Conservation (phyloP, 2,329 filamentous ascomycete species). For the Ophiostoma ips region DNA sequence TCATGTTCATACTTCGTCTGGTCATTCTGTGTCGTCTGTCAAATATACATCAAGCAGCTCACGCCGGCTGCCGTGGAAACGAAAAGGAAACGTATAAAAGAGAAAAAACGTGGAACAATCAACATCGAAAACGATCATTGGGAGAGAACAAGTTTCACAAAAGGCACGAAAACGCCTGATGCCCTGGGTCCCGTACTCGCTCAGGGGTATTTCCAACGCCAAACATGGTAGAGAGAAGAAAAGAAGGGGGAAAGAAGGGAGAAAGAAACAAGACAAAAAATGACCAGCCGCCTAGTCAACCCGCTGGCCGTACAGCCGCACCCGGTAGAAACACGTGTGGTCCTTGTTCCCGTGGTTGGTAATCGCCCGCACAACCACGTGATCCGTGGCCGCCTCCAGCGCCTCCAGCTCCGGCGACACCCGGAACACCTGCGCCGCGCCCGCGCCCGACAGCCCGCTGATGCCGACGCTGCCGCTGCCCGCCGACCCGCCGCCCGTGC, state of each 20-base stretch:
- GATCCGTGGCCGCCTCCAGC: slow-evolving; percentile 34
- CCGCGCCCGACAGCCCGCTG: slow-evolving; percentile 4
- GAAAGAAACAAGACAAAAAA: not conserved
- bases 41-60: not conserved
- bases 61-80: not conserved
- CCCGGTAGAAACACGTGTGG: slow-evolving; percentile 53
- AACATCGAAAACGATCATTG: not conserved
- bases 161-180: not conserved
- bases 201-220: slow-evolving; percentile 2
- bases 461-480: not conserved
- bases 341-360: slow-evolving; percentile 43
- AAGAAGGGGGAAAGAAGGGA: not conserved
- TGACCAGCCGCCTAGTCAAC: not conserved
- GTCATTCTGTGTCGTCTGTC: not conserved
- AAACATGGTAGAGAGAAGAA: not conserved
- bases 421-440: slow-evolving; percentile 35
- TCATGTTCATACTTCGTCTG: not conserved
- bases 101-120: not conserved
- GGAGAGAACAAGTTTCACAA: not conserved
- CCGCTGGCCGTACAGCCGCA: slow-evolving; percentile 40
- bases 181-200: not conserved
- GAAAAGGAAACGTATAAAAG: not conserved
- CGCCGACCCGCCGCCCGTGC: slow-evolving; percentile 22
- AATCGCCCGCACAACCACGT: slow-evolving; percentile 39
- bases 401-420: slow-evolving; percentile 35